Percentiles rank a stretch among this genome's conserved stretches.
These are phyloP conservation scores for Dictyostelium brefeldianum DNA, from an alignment of 78 protist genomes.

Conservation along the genomic window DNA sequence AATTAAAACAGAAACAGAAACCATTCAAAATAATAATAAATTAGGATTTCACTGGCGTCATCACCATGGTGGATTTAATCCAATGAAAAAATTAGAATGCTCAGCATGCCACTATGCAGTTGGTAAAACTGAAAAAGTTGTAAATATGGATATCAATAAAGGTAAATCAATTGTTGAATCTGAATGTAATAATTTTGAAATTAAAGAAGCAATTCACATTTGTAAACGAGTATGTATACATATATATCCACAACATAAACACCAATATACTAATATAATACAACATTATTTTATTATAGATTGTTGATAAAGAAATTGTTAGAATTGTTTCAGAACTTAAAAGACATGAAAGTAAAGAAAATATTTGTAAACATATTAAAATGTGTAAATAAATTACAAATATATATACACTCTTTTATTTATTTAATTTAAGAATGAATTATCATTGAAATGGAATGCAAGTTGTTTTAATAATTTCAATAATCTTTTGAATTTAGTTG, in stretches of 20 bases:
- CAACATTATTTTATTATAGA: neutral
- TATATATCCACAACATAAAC: neutral
- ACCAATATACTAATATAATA: no score
- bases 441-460: no score
- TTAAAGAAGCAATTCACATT: neutral
- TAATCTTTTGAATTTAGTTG: no score
- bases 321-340: neutral
- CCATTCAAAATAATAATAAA: neutral
- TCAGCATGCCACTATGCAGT: slow-evolving; percentile 10
- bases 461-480: no score
- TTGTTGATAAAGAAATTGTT: neutral
- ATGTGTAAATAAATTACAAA: neutral
- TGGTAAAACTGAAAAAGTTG: neutral
- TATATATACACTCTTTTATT: no score
- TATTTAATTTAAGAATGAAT: no score
- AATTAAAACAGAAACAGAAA: neutral
- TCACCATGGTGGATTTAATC: neutral
- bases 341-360: neutral
- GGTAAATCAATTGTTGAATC: neutral
- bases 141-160: neutral
- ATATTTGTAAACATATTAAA: slow-evolving; percentile 1
- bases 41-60: neutral
- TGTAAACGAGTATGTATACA: neutral
- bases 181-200: neutral
- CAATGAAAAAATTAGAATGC: slow-evolving; percentile 16